Conservation (phyloP, 768 basidiomycete genomes). For the Boletus vermiculosoides region DNA sequence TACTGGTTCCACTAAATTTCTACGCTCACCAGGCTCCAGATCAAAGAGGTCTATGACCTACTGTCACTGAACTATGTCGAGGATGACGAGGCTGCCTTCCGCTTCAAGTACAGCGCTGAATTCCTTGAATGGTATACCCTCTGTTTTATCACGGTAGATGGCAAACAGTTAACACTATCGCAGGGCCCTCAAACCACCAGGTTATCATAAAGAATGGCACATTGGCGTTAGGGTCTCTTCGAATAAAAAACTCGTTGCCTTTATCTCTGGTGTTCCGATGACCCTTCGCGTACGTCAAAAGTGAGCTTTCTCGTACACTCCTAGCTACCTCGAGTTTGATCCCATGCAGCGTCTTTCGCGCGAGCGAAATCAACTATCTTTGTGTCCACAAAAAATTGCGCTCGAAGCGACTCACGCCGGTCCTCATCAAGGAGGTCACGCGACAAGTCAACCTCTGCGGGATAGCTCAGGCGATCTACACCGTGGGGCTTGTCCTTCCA, state of each 20-base stretch:
- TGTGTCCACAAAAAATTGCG: constrained; percentile 97
- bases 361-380: constrained; percentile 95
- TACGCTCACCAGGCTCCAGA: constrained; percentile 41
- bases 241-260: constrained; percentile 92
- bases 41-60: constrained; percentile 88
- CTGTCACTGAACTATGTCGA: constrained; percentile 95
- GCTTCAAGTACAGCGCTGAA: constrained; percentile 93
- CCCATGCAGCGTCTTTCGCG: constrained; percentile 55
- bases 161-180: neutral
- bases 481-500: constrained; percentile 88
- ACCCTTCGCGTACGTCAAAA: constrained; percentile 78
- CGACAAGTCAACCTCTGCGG: constrained; percentile 86
- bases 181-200: constrained; percentile 94
- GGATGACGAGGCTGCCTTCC: constrained; percentile 93
- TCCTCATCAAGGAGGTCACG: constrained; percentile 97
- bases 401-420: constrained; percentile 90
- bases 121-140: constrained; percentile 79
- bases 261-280: constrained; percentile 92
- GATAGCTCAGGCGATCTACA: constrained; percentile 97
- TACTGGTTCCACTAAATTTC: neutral
- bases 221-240: constrained; percentile 89
- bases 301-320: constrained; percentile 45
- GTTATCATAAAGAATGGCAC: constrained; percentile 93
- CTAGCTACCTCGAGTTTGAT: constrained; percentile 5
- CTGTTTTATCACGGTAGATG: neutral